Percentiles rank a stretch among this genome's conserved stretches.
These are phyloP conservation scores for Tolypocladium inflatum DNA, from an alignment of 2,329 filamentous ascomycete genomes.

Conservation along the genomic window DNA sequence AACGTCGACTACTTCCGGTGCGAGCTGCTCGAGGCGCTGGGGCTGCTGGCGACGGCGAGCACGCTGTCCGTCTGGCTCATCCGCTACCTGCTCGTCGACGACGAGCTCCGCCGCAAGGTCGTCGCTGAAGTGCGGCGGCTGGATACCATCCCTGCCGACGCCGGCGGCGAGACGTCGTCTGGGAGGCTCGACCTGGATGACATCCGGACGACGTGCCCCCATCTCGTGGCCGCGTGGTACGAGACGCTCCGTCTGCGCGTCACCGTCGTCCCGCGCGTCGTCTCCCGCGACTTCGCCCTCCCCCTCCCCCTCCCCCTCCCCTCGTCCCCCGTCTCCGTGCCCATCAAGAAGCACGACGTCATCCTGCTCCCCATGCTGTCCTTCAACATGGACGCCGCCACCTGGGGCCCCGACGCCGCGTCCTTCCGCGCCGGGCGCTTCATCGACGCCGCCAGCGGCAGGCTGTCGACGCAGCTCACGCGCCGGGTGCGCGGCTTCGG, in stretches of 20 bases:
- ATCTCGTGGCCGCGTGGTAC: conserved; percentile 20
- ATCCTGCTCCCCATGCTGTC: conserved; percentile 22
- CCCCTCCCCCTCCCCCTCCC: conserved; percentile 10
- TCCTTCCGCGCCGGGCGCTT: conserved; percentile 18
- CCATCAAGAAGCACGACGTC: conserved; percentile 17
- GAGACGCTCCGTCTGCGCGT: conserved; percentile 21
- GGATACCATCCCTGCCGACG: conserved; percentile 1
- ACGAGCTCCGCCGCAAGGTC: conserved; percentile 10
- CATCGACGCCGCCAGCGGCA: conserved; percentile 11
- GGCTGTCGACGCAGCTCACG: conserved; percentile 9
- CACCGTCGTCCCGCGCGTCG: conserved; percentile 19
- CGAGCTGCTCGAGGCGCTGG: conserved; percentile 21
- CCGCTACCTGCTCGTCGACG: conserved; percentile 14
- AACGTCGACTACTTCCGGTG: conserved; percentile 21
- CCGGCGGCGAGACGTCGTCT: neutral
- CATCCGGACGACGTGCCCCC: conserved; percentile 15
- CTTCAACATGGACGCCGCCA: conserved; percentile 15
- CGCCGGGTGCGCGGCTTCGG: conserved; percentile 20
- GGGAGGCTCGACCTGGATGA: conserved; percentile 11
- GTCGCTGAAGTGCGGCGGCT: conserved; percentile 13
- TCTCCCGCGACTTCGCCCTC: conserved; percentile 16
- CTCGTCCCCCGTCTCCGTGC: conserved; percentile 6
- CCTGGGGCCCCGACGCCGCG: conserved; percentile 17
- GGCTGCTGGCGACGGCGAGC: conserved; percentile 19
- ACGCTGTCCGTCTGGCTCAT: conserved; percentile 20